Evolutionary conservation across 164 flowering plant species (phyloP).

Genomic region (Aristolochia contorta): DNA sequence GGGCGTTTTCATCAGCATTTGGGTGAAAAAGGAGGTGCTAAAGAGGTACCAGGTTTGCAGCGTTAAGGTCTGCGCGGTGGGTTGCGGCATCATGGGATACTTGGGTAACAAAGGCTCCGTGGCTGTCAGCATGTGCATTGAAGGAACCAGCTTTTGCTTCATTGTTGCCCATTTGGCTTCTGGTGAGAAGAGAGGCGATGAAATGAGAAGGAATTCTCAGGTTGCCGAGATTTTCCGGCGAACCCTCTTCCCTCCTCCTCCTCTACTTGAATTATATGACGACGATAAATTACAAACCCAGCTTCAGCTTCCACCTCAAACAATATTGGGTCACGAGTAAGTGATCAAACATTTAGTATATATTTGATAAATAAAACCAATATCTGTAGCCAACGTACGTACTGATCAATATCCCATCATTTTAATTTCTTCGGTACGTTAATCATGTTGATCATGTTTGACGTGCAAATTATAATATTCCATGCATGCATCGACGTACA

Average conservation of each 20-base stretch:
- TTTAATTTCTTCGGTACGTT: too few relatives aligned
- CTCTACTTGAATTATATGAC: too few relatives aligned
- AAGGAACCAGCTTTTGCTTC: slow-evolving; percentile 72
- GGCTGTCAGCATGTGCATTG: slow-evolving; percentile 58
- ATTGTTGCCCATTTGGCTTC: slow-evolving; percentile 69
- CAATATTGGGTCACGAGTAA: slow-evolving; percentile 80
- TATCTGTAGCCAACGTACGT: too few relatives aligned
- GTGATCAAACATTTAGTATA: too few relatives aligned
- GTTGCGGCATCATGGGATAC: slow-evolving; percentile 76
- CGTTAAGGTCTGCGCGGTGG: slow-evolving; percentile 55
- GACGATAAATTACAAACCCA: too few relatives aligned
- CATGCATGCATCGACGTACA: too few relatives aligned
- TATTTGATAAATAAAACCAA: too few relatives aligned
- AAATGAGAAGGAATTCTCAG: slow-evolving; percentile 51
- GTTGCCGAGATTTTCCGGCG: slow-evolving; percentile 63
- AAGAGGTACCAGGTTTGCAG: slow-evolving; percentile 34
- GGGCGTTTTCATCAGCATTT: slow-evolving; percentile 63
- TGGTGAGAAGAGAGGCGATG: slow-evolving; percentile 71
- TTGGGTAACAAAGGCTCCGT: slow-evolving; percentile 79
- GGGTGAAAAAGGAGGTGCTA: slow-evolving; percentile 50
- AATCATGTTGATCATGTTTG: too few relatives aligned
- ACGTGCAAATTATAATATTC: too few relatives aligned
- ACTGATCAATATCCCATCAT: too few relatives aligned
- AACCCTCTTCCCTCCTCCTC: slow-evolving; percentile 45
- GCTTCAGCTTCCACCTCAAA: slow-evolving; percentile 39